Conservation (phyloP, 495 filamentous ascomycete genomes). For the Schizothecium vesticola region DNA sequence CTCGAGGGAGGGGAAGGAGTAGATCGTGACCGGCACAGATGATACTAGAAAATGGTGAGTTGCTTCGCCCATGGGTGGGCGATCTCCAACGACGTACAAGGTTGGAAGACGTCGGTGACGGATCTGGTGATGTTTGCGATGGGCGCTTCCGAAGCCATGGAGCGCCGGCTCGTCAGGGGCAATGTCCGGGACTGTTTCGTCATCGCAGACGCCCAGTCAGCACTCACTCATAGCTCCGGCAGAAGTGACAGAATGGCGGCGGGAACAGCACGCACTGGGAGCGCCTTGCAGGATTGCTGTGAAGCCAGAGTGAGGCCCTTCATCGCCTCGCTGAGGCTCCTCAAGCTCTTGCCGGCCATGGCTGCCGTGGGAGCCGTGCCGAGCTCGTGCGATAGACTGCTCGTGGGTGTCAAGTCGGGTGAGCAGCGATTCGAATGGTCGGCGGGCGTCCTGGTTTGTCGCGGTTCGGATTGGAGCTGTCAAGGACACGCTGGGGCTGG, state of each 20-base stretch:
- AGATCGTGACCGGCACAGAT: constrained; percentile 71
- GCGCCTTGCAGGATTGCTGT: constrained; percentile 30
- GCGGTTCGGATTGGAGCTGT: neutral
- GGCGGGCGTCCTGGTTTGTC: neutral
- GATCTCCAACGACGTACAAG: constrained; percentile 18
- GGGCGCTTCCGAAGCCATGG: constrained; percentile 73
- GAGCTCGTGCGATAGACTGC: neutral
- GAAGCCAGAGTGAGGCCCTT: constrained; percentile 38
- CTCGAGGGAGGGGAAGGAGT: constrained; percentile 86
- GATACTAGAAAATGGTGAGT: constrained; percentile 37
- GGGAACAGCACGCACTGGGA: constrained; percentile 17
- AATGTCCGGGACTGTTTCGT: constrained; percentile 12
- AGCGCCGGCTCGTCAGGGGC: constrained; percentile 41
- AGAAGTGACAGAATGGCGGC: neutral
- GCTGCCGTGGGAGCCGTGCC: constrained; percentile 9
- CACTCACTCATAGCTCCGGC: neutral
- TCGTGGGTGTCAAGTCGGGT: neutral
- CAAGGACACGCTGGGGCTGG: neutral
- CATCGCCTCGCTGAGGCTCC: constrained; percentile 45
- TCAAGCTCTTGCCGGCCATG: constrained; percentile 42
- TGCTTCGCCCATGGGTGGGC: constrained; percentile 11
- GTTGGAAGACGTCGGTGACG: constrained; percentile 22
- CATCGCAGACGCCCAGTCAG: constrained; percentile 4
- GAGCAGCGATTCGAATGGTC: neutral
- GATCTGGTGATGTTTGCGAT: constrained; percentile 41